phyloP scores from a whole-genome alignment of 371 early-diverging fungal species.

The Mortierella sp. region DNA sequence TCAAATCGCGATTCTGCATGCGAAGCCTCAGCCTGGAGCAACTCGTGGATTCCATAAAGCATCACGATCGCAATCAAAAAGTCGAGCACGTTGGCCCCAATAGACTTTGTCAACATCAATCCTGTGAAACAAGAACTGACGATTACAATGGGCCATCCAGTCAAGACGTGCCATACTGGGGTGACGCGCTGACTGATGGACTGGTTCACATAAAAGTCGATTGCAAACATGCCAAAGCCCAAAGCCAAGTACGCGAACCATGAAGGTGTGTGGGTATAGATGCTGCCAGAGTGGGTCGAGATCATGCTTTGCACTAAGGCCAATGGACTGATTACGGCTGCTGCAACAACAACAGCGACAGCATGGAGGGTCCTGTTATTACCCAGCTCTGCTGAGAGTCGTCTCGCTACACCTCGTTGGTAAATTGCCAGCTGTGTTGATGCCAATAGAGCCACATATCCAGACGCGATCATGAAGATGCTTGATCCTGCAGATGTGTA shows the following conservation, averaged over 20 bases:
- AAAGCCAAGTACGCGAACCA: constrained; percentile 41
- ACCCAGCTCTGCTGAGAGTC: constrained; percentile 55
- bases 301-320: constrained; percentile 40
- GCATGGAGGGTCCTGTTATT: constrained; percentile 42
- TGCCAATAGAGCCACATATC: constrained; percentile 39
- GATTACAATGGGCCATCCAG: constrained; percentile 52
- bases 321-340: constrained; percentile 40
- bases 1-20: constrained; percentile 33
- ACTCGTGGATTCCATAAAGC: constrained; percentile 51
- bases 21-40: constrained; percentile 37
- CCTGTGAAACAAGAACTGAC: constrained; percentile 50
- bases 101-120: constrained; percentile 44
- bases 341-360: constrained; percentile 35
- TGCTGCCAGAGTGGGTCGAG: constrained; percentile 2
- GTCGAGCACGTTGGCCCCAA: constrained; percentile 50
- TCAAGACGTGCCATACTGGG: constrained; percentile 48
- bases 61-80: constrained; percentile 50
- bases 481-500: constrained; percentile 42
- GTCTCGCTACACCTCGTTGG: constrained; percentile 39
- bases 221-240: constrained; percentile 46
- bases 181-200: constrained; percentile 44
- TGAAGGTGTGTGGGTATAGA: constrained; percentile 31
- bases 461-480: constrained; percentile 18
- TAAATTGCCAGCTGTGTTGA: constrained; percentile 46
- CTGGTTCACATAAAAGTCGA: constrained; percentile 56